A percentile compares a stretch with the other conserved stretches of the same genome.
Conservation (phyloP, 1,284 basidiomycete species). For the Xerocomus cyaneibrunnescens region DNA sequence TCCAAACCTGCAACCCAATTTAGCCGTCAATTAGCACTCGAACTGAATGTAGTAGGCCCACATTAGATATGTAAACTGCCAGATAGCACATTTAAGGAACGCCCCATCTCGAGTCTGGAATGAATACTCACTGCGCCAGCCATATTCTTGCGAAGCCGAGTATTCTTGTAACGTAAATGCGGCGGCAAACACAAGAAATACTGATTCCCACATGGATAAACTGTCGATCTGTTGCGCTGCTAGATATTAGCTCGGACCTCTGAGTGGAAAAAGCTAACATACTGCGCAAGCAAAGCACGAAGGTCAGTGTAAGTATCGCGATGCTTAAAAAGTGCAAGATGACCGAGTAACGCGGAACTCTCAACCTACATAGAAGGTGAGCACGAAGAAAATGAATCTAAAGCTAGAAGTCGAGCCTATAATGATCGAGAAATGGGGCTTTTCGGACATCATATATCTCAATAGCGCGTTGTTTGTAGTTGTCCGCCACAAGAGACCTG, state of each 20-base stretch:
- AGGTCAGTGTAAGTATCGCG: conserved; percentile 62
- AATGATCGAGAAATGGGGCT: conserved; percentile 82
- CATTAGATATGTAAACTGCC: conserved; percentile 80
- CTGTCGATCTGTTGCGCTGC: conserved; percentile 55
- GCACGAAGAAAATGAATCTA: background rate
- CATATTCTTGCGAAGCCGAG: conserved; percentile 77
- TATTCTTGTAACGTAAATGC: conserved; percentile 84
- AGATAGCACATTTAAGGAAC: conserved; percentile 8
- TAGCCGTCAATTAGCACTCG: background rate
- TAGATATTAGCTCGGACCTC: conserved; percentile 5
- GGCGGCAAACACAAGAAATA: conserved; percentile 73
- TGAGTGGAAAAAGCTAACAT: conserved; percentile 28
- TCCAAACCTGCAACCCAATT: conserved; percentile 65
- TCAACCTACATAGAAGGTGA: conserved; percentile 48
- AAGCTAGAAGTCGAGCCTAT: conserved; percentile 46
- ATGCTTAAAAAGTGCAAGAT: conserved; percentile 81
- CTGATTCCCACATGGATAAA: conserved; percentile 61
- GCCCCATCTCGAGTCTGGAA: background rate
- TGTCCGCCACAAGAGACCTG: conserved; percentile 78
- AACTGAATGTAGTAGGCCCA: conserved; percentile 30
- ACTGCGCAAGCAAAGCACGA: conserved; percentile 75
- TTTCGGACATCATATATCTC: conserved; percentile 72
- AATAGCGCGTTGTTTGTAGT: conserved; percentile 78
- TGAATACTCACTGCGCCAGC: conserved; percentile 71
- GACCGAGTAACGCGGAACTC: conserved; percentile 79